Evolutionary conservation across 2,329 filamentous ascomycete species (phyloP), one percentile per base, ranked within the genome.

Genomic region (Apiospora sp.): DNA sequence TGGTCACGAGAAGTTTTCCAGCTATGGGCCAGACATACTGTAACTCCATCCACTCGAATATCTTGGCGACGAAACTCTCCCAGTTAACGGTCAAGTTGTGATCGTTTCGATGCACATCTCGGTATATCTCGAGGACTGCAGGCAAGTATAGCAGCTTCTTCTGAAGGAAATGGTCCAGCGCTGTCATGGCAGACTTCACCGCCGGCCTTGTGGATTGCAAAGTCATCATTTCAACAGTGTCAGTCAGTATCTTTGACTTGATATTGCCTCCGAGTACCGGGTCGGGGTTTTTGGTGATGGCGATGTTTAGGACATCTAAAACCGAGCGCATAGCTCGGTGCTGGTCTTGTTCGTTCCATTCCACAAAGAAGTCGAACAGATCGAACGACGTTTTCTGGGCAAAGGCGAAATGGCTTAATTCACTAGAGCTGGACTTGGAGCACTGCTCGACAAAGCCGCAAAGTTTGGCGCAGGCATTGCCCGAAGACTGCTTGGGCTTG

Each of bases 181-280:
- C 88, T 77, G 92, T 91, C 74, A 94, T 87, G 8, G 91, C 89
- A 48, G 92, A 92, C 79, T 94, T 94, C 54, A 91, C 90, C 70
- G 92, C 85, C 13, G 91, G 88, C 75, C 89, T 91, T 22, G 90
- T 86, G 46, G 90, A 90, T 73, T 89, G 86, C 72, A 89, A 87
- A 30, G 87, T 86, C 58, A 93, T 86, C 19, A 92, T 89, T 1
- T 88, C 87, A 22, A 93, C 78, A 8, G 91, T 85, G 6, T 83
- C 87, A 37, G 85, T 80, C 22, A 91, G 77, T 8, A 92, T 83
- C 22, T 78, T 79, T 24, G 79, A 76, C 76, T 87, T 88, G 44
- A 87, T 83, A 4, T 79, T 73, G 16, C 76, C 77, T 2, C 82
- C 82, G 27, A 79, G 79, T n/a, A 80, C 74, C 3, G 80, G 76